phyloP scores from a whole-genome alignment of 495 filamentous ascomycete species.

The Penicillium roqueforti region DNA sequence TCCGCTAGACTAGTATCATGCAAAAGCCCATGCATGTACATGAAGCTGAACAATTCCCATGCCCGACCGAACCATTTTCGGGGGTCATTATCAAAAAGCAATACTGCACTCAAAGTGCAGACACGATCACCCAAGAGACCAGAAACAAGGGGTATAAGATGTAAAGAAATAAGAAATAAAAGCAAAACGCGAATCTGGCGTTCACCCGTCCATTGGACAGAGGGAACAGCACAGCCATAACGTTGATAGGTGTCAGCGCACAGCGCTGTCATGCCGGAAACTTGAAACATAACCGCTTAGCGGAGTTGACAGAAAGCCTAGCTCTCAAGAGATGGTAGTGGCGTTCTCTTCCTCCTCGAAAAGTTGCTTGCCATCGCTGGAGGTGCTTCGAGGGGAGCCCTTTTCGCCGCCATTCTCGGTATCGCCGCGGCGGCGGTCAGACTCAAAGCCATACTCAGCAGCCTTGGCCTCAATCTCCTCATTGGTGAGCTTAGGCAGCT shows the following conservation, averaged over 20 bases:
- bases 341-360: conserved; percentile 2
- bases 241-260: conserved; percentile 13
- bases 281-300: neutral
- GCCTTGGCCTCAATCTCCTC: conserved; percentile 62
- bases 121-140: neutral
- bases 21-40: conserved; percentile 12
- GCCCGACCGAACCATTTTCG: conserved; percentile 6
- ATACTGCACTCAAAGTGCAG: conserved; percentile 9
- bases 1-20: neutral
- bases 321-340: neutral
- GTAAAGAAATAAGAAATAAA: conserved; percentile 6
- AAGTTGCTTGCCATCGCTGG: conserved; percentile 5
- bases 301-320: neutral
- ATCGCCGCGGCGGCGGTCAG: conserved; percentile 16
- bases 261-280: conserved; percentile 14
- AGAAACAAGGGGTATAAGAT: conserved; percentile 20
- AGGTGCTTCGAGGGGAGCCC: conserved; percentile 11
- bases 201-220: conserved; percentile 6
- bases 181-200: conserved; percentile 1
- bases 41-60: conserved; percentile 4
- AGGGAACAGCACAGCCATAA: conserved; percentile 8
- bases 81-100: conserved; percentile 11
- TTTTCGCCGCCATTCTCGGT: conserved; percentile 36
- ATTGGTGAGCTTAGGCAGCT: conserved; percentile 62
- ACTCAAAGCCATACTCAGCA: conserved; percentile 55